Percentiles rank a stretch among this genome's conserved stretches.
phyloP scores from a whole-genome alignment of 2,329 filamentous ascomycete genomes.

The Epichloe bromicola region DNA sequence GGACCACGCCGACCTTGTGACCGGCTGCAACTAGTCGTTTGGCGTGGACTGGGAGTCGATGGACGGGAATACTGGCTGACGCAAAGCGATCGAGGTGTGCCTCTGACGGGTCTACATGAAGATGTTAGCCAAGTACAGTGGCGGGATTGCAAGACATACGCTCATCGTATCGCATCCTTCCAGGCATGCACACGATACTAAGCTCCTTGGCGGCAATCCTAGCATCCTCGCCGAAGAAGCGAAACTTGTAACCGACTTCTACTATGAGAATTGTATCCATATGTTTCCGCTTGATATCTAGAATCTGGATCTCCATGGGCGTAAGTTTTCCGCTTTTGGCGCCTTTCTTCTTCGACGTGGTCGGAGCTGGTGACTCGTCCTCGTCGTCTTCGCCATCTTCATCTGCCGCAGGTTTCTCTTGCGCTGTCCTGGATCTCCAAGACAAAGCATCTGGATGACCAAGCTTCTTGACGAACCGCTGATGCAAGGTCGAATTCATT shows the following conservation, averaged over 20 bases:
- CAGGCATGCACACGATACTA: constrained; percentile 91
- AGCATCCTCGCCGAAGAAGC: constrained; percentile 93
- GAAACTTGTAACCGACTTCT: constrained; percentile 96
- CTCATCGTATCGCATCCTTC: constrained; percentile 89
- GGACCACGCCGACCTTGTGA: constrained; percentile 89
- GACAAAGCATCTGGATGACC: constrained; percentile 74
- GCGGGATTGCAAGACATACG: constrained; percentile 32
- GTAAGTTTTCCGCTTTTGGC: constrained; percentile 68
- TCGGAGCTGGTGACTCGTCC: constrained; percentile 27
- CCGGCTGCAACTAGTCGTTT: constrained; percentile 86
- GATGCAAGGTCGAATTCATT: constrained; percentile 60
- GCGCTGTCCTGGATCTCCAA: constrained; percentile 44
- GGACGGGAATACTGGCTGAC: constrained; percentile 88
- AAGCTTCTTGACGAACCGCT: constrained; percentile 79
- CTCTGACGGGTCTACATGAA: constrained; percentile 58
- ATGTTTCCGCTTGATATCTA: constrained; percentile 87
- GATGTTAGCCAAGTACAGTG: constrained; percentile 5
- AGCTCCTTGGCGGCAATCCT: constrained; percentile 78
- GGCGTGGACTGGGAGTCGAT: constrained; percentile 82
- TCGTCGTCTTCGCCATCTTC: constrained; percentile 43
- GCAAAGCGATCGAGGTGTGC: constrained; percentile 86
- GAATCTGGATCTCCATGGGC: constrained; percentile 83
- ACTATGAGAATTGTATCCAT: constrained; percentile 83
- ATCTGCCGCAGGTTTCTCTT: constrained; percentile 40
- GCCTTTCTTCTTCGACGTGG: constrained; percentile 53